Percentiles rank a stretch among this genome's conserved stretches.
phyloP scores from a whole-genome alignment of 164 flowering plant species.

The Santalum album region DNA sequence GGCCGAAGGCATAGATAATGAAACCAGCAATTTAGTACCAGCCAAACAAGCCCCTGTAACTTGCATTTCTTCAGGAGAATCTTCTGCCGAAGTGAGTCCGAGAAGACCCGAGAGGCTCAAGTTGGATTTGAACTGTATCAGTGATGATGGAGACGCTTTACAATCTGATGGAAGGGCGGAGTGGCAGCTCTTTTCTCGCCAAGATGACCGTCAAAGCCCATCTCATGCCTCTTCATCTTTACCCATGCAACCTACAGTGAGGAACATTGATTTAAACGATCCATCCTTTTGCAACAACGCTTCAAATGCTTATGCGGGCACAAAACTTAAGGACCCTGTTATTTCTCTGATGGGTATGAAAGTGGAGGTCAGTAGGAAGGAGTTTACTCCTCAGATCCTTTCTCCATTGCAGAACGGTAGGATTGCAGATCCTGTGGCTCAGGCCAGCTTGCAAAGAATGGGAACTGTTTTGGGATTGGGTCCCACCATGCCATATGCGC shows the following conservation, averaged over 20 bases:
- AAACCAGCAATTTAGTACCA: constrained; percentile 6
- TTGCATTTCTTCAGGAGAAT: constrained; percentile 45
- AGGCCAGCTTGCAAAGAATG: constrained; percentile 21
- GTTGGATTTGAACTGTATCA: constrained; percentile 56
- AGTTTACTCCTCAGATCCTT: constrained; percentile 22
- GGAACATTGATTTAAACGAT: constrained; percentile 78
- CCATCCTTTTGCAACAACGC: constrained; percentile 34
- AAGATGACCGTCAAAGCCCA: constrained; percentile 38
- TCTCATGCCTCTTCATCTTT: constrained; percentile 76
- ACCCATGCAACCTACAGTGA: constrained; percentile 43
- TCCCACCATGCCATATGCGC: constrained; percentile 29
- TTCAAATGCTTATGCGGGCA: constrained; percentile 20
- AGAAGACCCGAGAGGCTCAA: constrained; percentile 44
- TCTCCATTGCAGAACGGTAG: constrained; percentile 41
- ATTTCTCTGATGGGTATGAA: constrained; percentile 68
- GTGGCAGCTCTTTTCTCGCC: constrained; percentile 15
- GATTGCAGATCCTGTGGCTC: constrained; percentile 26
- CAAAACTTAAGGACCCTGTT: constrained; percentile 36
- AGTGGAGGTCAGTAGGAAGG: constrained; percentile 45
- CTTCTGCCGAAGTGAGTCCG: constrained; percentile 52
- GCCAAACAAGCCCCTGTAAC: constrained; percentile 35
- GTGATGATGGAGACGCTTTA: constrained; percentile 48
- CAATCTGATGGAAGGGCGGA: constrained; percentile 34
- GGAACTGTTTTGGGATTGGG: constrained; percentile 34
- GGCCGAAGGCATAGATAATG: constrained; percentile 43